Base-by-base conservation (phyloP, 176 grass and related monocot genomes). In the Bothriochloa decipiens region DNA sequence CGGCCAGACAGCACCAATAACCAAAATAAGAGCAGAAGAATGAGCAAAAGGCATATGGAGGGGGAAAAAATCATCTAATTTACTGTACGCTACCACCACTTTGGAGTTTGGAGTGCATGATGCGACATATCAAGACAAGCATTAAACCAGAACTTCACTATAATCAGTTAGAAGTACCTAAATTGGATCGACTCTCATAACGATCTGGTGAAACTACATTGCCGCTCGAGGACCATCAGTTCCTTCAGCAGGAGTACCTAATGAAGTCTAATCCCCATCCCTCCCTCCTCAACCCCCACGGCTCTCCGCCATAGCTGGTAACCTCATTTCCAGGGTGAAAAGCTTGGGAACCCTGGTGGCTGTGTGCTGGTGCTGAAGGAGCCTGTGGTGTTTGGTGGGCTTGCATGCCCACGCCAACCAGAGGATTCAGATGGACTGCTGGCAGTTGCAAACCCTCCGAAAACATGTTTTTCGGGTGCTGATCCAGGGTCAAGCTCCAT, bases 341-440 rank as follows among this genome's bases (percentile, higher is more conserved):
- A 90, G 62, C 50, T 83, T 66, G 91, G 49, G 46, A 93, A 76
- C 9, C 79, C 35, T 62, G 71, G 82, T 62, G 71, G 82, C n/a
- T 87, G 85, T 61, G 15, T 53, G 46, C 58, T 81, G 27, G 69
- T 81, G 37, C 83, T 86, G 22, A 74, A 83, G 41, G 78, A 73
- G 39, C 45, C 28, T 62, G 36, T 52, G 7, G 68, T 55, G 16
- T 90, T 95, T 49, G 13, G 82, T 4, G 87, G 87, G 80, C 75
- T 88, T 80, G 65, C 82, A 62, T 86, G 69, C 7, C 65, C 82
- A 18, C 85, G 79, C 2, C 1, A 2, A 32, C 29, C 29, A 32
- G 70, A 88, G 27, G 90, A 90, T 80, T 75, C 87, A 77, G 88
- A 73, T 4, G 88, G 87, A 39, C 80, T 89, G 42, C 68, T 83